phyloP scores from a whole-genome alignment of 495 filamentous ascomycete species.

The Stereocaulon alpinum region DNA sequence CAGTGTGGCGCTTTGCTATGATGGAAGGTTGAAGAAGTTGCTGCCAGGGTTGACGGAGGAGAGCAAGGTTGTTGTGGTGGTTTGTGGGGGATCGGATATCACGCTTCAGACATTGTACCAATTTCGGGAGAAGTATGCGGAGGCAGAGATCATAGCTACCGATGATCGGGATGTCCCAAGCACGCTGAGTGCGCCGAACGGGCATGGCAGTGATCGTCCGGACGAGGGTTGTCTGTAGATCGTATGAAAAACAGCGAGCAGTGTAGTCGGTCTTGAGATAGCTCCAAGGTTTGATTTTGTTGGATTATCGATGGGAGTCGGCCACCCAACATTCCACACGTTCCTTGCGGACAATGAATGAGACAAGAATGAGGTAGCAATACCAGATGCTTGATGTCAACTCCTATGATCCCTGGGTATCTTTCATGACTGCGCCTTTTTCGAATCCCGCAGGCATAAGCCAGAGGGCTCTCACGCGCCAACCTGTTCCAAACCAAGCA shows the following conservation, averaged over 20 bases:
- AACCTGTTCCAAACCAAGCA: slow-evolving; percentile 27
- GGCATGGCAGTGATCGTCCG: background rate
- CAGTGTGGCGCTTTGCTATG: slow-evolving; percentile 54
- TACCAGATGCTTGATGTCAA: too few relatives aligned
- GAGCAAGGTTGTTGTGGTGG: slow-evolving; percentile 70
- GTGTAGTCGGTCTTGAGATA: too few relatives aligned
- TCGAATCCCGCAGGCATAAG: background rate
- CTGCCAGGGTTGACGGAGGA: slow-evolving; percentile 44
- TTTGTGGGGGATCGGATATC: slow-evolving; percentile 78
- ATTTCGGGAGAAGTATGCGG: slow-evolving; percentile 49
- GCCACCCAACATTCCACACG: too few relatives aligned
- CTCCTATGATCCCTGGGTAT: slow-evolving; percentile 1
- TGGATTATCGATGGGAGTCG: too few relatives aligned
- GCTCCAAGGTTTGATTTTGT: too few relatives aligned
- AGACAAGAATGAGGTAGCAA: too few relatives aligned
- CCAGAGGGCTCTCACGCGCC: background rate
- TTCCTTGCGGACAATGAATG: too few relatives aligned
- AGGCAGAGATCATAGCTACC: slow-evolving; percentile 14
- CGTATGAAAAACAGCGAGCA: too few relatives aligned
- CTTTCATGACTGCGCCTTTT: background rate
- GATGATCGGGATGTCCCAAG: slow-evolving; percentile 11
- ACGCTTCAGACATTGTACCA: slow-evolving; percentile 52
- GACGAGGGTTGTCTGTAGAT: too few relatives aligned
- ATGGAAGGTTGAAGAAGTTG: slow-evolving; percentile 49
- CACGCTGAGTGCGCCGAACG: slow-evolving; percentile 7